Percentiles rank a stretch among this genome's conserved stretches.
Conservation (phyloP, 192 early-diverging fungal species). For the Coemansia biformis region DNA sequence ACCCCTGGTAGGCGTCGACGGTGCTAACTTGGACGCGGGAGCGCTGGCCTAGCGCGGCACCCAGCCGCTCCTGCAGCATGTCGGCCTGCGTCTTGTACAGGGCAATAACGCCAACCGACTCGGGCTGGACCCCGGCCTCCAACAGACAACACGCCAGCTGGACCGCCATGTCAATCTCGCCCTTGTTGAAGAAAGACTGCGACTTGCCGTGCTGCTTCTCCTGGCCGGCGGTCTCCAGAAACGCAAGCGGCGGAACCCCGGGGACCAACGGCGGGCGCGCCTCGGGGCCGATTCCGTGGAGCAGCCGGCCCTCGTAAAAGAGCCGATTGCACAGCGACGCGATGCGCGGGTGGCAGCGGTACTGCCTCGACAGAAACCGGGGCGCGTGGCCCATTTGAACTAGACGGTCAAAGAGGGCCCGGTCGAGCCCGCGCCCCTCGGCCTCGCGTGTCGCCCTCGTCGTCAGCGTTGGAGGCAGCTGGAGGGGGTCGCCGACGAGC, state of each 20-base stretch:
- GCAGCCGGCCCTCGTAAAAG: slow-evolving; percentile 39
- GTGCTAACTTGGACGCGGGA: slow-evolving; percentile 48
- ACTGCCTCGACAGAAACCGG: slow-evolving; percentile 45
- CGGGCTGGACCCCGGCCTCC: slow-evolving; percentile 13
- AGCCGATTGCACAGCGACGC: slow-evolving; percentile 42
- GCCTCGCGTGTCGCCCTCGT: slow-evolving; percentile 42
- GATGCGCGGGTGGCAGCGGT: slow-evolving; percentile 53
- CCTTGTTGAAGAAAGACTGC: slow-evolving; percentile 49
- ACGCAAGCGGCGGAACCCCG: slow-evolving; percentile 34
- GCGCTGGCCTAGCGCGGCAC: slow-evolving; percentile 8
- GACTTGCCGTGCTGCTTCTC: slow-evolving; percentile 40
- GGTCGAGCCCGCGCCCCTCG: slow-evolving; percentile 61
- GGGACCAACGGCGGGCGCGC: slow-evolving; percentile 29
- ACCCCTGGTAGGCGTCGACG: slow-evolving; percentile 56
- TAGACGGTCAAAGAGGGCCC: slow-evolving; percentile 78
- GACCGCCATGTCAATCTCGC: slow-evolving; percentile 38
- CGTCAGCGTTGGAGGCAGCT: slow-evolving; percentile 79
- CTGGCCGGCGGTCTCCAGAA: slow-evolving; percentile 41
- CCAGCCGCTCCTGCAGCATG: slow-evolving; percentile 38
- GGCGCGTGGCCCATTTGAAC: slow-evolving; percentile 47
- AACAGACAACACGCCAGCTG: slow-evolving; percentile 24
- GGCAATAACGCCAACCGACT: slow-evolving; percentile 46
- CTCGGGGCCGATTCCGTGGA: slow-evolving; percentile 24
- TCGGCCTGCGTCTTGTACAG: slow-evolving; percentile 43
- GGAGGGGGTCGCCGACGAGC: slow-evolving; percentile 83